Evolutionary conservation across 495 filamentous ascomycete species (phyloP), one percentile per base, ranked within the genome.

Genomic region (Astrocystis sublimbata): DNA sequence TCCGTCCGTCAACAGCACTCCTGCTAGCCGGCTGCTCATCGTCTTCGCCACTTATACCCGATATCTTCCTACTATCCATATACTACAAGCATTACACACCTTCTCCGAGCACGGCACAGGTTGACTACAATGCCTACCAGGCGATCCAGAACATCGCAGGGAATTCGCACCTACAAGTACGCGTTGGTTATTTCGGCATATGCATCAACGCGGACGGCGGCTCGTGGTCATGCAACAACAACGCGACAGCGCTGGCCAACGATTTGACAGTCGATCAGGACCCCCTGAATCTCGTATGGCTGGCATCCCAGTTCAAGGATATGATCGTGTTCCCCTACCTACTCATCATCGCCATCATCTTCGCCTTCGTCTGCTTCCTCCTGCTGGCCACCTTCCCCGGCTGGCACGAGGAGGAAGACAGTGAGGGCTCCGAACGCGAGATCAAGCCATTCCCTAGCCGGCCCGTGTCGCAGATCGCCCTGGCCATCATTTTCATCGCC

Each of bases 311-410:
- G 64, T 93, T 92, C 77, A 90, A 90, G 71, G 88, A 91, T 75
- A 87, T 85, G 77, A 88, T 92, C 69, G 88, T 93, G 15, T 93
- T 92, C 68, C 88, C 89, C 24, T 92, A 92, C 69, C 74, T 92
- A 4, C 79, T 92, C 63, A 92, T 93, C 79, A 88, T 92, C 68
- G 89, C 90, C 53, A 90, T 92, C 64, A 87, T 92, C 68, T 87
- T 93, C 65, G 89, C 89, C 60, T 89, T 91, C 73, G 78, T 93
- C 62, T 87, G 84, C 67, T 83, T 92, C 68, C 75, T 92, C 52
- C 79, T 92, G 17, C 82, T 93, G 19, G 88, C 89, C 15, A 92
- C 89, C 9, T 92, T 92, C 77, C 90, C 90, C 17, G 89, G 89
- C 64, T 92, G 89, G 83, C 89, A 91, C 73, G 86, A 89, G 70